phyloP scores from a whole-genome alignment of 768 basidiomycete species.

The Mycena rebaudengoi region DNA sequence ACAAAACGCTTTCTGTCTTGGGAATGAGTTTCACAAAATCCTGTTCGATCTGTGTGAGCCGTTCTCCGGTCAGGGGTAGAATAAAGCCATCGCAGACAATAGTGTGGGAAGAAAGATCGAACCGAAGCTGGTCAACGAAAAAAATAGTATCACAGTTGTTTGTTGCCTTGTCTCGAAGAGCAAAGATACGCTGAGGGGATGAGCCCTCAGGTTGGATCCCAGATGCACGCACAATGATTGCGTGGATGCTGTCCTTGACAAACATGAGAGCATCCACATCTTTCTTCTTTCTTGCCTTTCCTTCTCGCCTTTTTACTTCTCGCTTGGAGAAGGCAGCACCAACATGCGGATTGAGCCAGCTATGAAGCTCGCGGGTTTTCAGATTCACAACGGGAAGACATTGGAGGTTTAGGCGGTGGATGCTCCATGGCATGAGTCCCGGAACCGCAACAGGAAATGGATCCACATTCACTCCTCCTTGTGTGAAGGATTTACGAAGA shows the following conservation, averaged over 20 bases:
- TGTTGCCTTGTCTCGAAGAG: slow-evolving; percentile 30
- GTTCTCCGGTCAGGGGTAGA: slow-evolving; percentile 40
- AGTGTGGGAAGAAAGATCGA: slow-evolving; percentile 59
- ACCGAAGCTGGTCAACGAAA: slow-evolving; percentile 53
- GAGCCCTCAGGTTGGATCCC: slow-evolving; percentile 30
- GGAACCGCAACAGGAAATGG: slow-evolving; percentile 33
- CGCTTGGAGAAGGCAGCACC: slow-evolving; percentile 28
- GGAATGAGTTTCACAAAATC: slow-evolving; percentile 13
- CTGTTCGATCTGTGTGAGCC: slow-evolving; percentile 27
- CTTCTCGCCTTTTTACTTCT: slow-evolving; percentile 43
- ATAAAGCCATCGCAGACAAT: slow-evolving; percentile 59
- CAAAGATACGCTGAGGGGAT: slow-evolving; percentile 23
- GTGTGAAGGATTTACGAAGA: slow-evolving; percentile 25
- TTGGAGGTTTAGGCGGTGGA: slow-evolving; percentile 44
- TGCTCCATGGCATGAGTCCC: slow-evolving; percentile 35
- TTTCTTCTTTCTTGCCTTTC: slow-evolving; percentile 44
- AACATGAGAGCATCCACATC: slow-evolving; percentile 41
- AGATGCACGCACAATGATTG: slow-evolving; percentile 34
- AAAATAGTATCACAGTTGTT: slow-evolving; percentile 47
- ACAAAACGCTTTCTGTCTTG: slow-evolving; percentile 23
- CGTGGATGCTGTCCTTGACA: slow-evolving; percentile 42
- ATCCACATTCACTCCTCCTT: slow-evolving; percentile 31
- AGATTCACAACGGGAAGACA: slow-evolving; percentile 37
- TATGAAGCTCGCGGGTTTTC: slow-evolving; percentile 1
- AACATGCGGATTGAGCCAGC: slow-evolving; percentile 42